These are phyloP conservation scores for Fomitopsis schrenkii DNA, from an alignment of 1,284 basidiomycete species.

Conservation along the genomic window DNA sequence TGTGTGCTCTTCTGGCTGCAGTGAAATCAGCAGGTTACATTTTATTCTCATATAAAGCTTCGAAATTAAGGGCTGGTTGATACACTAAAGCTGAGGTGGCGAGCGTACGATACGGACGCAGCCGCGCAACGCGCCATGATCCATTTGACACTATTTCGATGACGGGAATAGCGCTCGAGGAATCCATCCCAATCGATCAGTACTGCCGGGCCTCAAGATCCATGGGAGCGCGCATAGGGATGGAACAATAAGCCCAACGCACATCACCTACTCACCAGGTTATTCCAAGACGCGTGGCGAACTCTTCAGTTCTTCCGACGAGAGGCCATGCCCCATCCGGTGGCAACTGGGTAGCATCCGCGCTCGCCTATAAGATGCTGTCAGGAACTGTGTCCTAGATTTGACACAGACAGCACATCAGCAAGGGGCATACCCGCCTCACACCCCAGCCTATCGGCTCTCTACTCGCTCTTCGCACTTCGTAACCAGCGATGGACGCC, in stretches of 20 bases:
- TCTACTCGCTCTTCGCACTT: not conserved
- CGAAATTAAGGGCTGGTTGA: no score
- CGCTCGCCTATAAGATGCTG: no score
- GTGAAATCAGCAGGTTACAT: no score
- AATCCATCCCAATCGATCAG: not conserved
- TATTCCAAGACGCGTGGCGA: not conserved
- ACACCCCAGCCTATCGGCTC: not conserved
- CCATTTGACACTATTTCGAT: not conserved
- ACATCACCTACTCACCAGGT: not conserved
- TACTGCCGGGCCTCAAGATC: not conserved
- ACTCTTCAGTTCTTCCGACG: not conserved
- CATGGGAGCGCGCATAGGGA: not conserved
- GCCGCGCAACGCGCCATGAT: not conserved
- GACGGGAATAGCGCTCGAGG: not conserved
- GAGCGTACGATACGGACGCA: no score
- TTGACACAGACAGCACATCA: not conserved
- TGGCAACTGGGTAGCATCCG: not conserved
- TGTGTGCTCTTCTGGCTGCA: no score
- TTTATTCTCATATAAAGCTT: no score
- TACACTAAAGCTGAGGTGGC: no score
- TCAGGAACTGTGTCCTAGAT: no score
- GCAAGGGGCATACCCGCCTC: not conserved
- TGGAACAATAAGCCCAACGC: not conserved
- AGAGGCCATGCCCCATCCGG: not conserved
- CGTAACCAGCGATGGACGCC: constrained; percentile 1